These are phyloP conservation scores for Curvularia lunata DNA, from an alignment of 2,329 filamentous ascomycete species.

Conservation along the genomic window DNA sequence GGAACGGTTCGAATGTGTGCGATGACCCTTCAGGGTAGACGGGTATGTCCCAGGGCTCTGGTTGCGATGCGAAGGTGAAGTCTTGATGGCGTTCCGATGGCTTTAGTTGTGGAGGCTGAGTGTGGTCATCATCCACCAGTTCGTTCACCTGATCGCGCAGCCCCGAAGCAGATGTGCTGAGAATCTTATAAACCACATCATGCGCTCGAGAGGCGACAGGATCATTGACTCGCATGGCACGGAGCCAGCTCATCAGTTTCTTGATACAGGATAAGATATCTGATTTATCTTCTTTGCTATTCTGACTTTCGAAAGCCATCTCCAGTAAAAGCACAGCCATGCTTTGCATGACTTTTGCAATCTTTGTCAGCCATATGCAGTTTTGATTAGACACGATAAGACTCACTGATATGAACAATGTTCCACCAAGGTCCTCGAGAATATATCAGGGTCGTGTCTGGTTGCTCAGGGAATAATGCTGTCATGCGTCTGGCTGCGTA, in stretches of 20 bases:
- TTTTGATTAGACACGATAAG: not conserved
- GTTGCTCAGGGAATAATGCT: constrained; percentile 41
- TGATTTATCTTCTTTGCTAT: constrained; percentile 34
- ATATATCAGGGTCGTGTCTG: constrained; percentile 38
- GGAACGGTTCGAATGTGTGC: not conserved
- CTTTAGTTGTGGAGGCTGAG: not conserved
- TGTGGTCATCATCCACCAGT: constrained; percentile 10
- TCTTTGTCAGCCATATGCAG: not conserved
- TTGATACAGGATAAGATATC: constrained; percentile 39
- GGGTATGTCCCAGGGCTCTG: not conserved
- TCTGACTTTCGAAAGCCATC: constrained; percentile 38
- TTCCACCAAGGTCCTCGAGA: constrained; percentile 50
- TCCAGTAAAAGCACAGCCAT: constrained; percentile 48
- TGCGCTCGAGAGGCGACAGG: constrained; percentile 43
- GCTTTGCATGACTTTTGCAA: constrained; percentile 46
- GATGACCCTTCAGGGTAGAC: not conserved
- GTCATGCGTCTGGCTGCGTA: constrained; percentile 43
- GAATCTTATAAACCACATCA: constrained; percentile 22
- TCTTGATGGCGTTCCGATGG: not conserved
- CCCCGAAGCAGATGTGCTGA: constrained; percentile 21
- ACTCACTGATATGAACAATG: constrained; percentile 44
- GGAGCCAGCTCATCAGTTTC: constrained; percentile 46
- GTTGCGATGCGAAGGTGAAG: not conserved
- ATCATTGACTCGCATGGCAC: constrained; percentile 37
- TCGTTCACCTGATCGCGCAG: constrained; percentile 24